Base-by-base conservation (phyloP, 352 stramenopile species). In the Phytophthora idaei region DNA sequence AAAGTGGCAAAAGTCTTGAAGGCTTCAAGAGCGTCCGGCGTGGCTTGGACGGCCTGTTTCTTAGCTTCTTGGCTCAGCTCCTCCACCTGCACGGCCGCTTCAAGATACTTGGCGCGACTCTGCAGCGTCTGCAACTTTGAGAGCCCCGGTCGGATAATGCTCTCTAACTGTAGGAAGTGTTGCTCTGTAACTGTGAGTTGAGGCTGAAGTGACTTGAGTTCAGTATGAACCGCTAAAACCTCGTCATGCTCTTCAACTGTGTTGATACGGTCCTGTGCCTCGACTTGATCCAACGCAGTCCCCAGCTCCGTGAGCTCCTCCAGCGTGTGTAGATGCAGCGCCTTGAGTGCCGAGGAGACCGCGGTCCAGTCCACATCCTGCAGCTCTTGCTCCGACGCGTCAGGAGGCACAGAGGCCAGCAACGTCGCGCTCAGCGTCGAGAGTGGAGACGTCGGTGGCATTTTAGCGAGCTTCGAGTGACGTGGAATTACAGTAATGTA, bases 61-160 rank as follows among this genome's bases (percentile, higher is more conserved):
- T 74, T 79, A n/a, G 71, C 73, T 48, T 75, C 32, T 41, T 86
- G 66, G 31, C 81, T 90, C 32, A 74, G 68, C n/a, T 57, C 69
- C 61, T 92, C 81, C 25, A 88, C 75, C 58, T 90, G 67, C 1
- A 92, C 42, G 4, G 77, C 81, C 0, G 63, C 73, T 53, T 74
- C 51, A 8, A 88, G 67, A 59, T 90, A 90, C 17, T 56, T 70
- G 4, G 80, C 73, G 32, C 80, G 74, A 17, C 62, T 74, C 14
- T 81, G 64, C 0, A 92, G 72, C 9, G 27, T 57, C 51, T 75
- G 59, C 11, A 90, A 64, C 6, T 64, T 76, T 6, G 51, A 28
- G 31, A 74, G 66, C 6, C 65, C 39, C 1, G 81, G 80, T 2
- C 57, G 67, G 4, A 88, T 53, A 34, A 87, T 64, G 52, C 58